phyloP scores from a whole-genome alignment of 306 rosid genomes.

The Begonia masoniana region DNA sequence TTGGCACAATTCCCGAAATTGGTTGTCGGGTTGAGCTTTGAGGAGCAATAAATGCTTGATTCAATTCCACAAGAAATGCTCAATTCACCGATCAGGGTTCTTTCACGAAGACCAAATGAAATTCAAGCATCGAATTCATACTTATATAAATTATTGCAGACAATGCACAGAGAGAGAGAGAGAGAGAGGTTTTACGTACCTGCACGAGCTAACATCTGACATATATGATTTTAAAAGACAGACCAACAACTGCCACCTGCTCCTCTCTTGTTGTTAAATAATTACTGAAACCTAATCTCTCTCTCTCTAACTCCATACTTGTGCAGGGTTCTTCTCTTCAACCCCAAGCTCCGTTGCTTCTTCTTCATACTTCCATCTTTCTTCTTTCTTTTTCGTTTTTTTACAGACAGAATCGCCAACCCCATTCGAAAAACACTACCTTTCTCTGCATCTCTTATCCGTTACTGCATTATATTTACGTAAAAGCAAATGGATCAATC shows the following conservation, averaged over 20 bases:
- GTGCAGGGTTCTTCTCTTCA: slow-evolving; percentile 64
- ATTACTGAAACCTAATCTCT: slow-evolving; percentile 51
- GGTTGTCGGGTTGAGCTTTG: slow-evolving; percentile 10
- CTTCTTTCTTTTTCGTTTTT: slow-evolving; percentile 19
- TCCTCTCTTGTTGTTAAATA: slow-evolving; percentile 43
- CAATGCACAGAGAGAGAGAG: background rate
- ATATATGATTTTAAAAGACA: slow-evolving; percentile 69
- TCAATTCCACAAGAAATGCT: slow-evolving; percentile 17
- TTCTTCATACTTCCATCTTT: slow-evolving; percentile 27
- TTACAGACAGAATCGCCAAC: slow-evolving; percentile 95
- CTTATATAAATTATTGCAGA: too few relatives aligned
- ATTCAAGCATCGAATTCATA: background rate
- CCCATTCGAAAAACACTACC: slow-evolving; percentile 23
- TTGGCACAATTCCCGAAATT: slow-evolving; percentile 18
- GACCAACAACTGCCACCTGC: slow-evolving; percentile 81
- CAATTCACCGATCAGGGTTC: background rate
- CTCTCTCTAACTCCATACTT: background rate
- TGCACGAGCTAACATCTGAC: slow-evolving; percentile 49
- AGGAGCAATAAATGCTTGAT: slow-evolving; percentile 35
- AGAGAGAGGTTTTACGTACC: slow-evolving; percentile 27
- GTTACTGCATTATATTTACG: slow-evolving; percentile 79
- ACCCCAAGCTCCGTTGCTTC: slow-evolving; percentile 71
- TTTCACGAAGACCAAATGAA: background rate
- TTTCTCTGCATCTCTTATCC: slow-evolving; percentile 48
- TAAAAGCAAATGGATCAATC: background rate